phyloP scores from a whole-genome alignment of 108 stramenopile genomes.

The Skeletonema marinoi region DNA sequence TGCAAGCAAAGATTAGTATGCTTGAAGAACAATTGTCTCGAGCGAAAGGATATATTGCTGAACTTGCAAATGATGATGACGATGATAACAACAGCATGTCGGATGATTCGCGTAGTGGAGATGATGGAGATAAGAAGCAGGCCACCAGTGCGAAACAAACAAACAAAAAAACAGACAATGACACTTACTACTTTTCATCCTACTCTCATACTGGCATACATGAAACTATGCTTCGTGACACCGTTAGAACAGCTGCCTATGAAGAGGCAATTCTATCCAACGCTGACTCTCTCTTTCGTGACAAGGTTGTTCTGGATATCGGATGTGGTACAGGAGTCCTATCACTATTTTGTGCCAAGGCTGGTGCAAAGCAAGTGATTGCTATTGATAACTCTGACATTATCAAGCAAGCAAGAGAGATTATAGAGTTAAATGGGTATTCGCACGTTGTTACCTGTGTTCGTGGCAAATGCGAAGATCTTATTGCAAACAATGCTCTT shows the following conservation, averaged over 20 bases:
- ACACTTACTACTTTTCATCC: slow-evolving; percentile 68
- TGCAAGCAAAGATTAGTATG: slow-evolving; percentile 23
- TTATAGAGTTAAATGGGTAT: slow-evolving; percentile 70
- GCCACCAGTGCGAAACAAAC: neutral
- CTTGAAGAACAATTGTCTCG: slow-evolving; percentile 45
- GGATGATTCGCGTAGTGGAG: neutral
- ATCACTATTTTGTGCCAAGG: slow-evolving; percentile 74
- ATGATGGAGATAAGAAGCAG: neutral
- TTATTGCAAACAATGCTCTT: slow-evolving; percentile 45
- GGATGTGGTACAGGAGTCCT: slow-evolving; percentile 84
- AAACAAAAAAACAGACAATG: slow-evolving; percentile 38
- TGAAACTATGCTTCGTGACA: slow-evolving; percentile 87
- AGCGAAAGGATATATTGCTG: slow-evolving; percentile 43
- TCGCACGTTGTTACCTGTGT: slow-evolving; percentile 54
- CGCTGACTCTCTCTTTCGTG: slow-evolving; percentile 52
- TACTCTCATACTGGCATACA: slow-evolving; percentile 87
- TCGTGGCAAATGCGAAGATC: slow-evolving; percentile 70
- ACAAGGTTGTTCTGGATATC: slow-evolving; percentile 76
- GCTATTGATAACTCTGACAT: slow-evolving; percentile 77
- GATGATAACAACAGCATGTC: neutral
- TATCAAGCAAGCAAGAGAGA: slow-evolving; percentile 61
- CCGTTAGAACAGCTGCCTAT: slow-evolving; percentile 67
- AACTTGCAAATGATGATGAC: slow-evolving; percentile 43
- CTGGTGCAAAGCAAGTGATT: slow-evolving; percentile 85
- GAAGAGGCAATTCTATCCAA: slow-evolving; percentile 63